Evolutionary conservation across 495 filamentous ascomycete genomes (phyloP), one percentile per base, ranked within the genome.

Genomic region (Trichoderma erinaceum): DNA sequence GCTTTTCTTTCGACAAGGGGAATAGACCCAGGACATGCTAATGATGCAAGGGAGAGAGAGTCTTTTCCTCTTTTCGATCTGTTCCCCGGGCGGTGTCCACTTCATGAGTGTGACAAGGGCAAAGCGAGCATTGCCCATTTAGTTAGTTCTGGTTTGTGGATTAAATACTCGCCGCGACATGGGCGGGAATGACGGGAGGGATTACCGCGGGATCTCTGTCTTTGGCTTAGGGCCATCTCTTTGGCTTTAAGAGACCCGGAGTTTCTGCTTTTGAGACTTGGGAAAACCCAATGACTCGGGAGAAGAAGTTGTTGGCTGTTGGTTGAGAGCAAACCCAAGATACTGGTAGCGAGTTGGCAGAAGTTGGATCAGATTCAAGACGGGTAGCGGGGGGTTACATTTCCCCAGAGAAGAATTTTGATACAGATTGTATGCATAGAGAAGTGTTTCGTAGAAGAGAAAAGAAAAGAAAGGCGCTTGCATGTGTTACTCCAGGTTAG

Each of bases 111-210:
- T 25, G 25, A 56, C 50, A 32, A 8, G 27, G 12, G 35, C 29
- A 61, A 27, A 27, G 52, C 52, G 15, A 61, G 56, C 56, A 32
- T 61, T 61, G 23, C 56, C 56, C 56, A 11, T 61, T 61, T 61
- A 16, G 56, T 29, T 18, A 18, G 10, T 4, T 61, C 18, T 52
- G 48, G 56, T 61, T 32, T 61, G 10, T 61, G 56, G 23, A 61
- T 61, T 13, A 27, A 29, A 11, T 32, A 5, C 11, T 27, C 25
- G 35, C 35, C 35, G 35, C 3, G 56, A 32, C 56, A 61, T 32
- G 56, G 56, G 56, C 7, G 15, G 56, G 25, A 61, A 61, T 1
- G 27, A 10, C 5, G 5, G 21, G n/a, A 58, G 11, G 2, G 12
- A 58, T 29, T 61, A 3, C 4, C n/a, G 48, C 48, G 48, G 56